These are phyloP conservation scores for Hysterangium stoloniferum DNA, from an alignment of 768 basidiomycete species.

Conservation along the genomic window DNA sequence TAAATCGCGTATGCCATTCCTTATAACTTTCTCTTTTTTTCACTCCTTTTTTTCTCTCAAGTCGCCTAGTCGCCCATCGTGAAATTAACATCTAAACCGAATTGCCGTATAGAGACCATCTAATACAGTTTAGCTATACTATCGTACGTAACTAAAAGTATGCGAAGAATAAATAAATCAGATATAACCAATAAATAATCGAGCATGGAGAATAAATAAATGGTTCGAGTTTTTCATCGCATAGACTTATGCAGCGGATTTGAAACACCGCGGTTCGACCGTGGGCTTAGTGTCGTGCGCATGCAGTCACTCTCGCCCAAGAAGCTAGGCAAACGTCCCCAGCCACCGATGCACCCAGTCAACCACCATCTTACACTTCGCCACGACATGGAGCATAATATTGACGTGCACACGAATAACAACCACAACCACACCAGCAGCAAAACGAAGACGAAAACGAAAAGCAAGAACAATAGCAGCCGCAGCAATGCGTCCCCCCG, in stretches of 20 bases:
- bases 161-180: too few relatives aligned
- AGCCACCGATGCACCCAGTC: too few relatives aligned
- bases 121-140: conserved; percentile 1
- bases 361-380: too few relatives aligned
- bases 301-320: conserved; percentile 5
- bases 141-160: too few relatives aligned
- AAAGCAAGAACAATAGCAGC: too few relatives aligned
- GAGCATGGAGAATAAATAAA: too few relatives aligned
- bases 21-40: conserved; percentile 7
- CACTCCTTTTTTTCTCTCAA: background rate
- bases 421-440: background rate
- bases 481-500: too few relatives aligned
- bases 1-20: conserved; percentile 8
- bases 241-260: background rate
- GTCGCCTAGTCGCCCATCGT: conserved; percentile 9
- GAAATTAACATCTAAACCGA: background rate
- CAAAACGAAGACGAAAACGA: too few relatives aligned
- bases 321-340: conserved; percentile 5
- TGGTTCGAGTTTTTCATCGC: conserved; percentile 1
- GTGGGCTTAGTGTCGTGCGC: background rate
- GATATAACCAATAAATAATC: too few relatives aligned
- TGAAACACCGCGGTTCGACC: background rate
- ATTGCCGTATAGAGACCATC: background rate
- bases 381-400: conserved; percentile 5
- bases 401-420: background rate